Evolutionary conservation across 192 early-diverging fungal species (phyloP).

Genomic region (Chytriomyces sp.): DNA sequence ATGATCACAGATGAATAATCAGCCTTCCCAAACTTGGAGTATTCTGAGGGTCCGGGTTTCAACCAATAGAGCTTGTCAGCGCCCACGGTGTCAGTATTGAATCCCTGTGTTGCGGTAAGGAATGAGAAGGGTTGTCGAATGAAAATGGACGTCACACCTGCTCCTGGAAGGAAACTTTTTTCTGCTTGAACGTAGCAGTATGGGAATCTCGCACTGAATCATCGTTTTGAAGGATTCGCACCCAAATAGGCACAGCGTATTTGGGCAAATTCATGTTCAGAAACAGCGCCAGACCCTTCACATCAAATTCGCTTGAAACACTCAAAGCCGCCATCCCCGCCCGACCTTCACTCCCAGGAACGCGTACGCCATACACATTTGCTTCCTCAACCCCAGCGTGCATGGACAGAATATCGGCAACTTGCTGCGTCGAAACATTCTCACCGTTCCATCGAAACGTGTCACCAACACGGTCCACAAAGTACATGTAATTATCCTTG

Average conservation of each 20-base stretch:
- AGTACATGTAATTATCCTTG: constrained; percentile 62
- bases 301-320: constrained; percentile 15
- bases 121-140: background rate
- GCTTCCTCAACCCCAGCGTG: constrained; percentile 57
- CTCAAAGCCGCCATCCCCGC: constrained; percentile 41
- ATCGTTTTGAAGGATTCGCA: constrained; percentile 15
- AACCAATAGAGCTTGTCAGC: background rate
- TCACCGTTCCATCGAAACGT: constrained; percentile 71
- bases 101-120: background rate
- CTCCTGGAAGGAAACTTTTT: constrained; percentile 9
- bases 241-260: constrained; percentile 35
- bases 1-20: background rate
- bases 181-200: constrained; percentile 32
- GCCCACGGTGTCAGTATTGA: background rate
- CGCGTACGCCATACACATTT: constrained; percentile 34
- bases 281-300: constrained; percentile 5
- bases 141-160: background rate
- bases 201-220: constrained; percentile 7
- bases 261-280: constrained; percentile 20
- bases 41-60: background rate
- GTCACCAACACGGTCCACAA: constrained; percentile 73
- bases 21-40: background rate
- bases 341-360: constrained; percentile 38
- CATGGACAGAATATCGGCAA: constrained; percentile 58
- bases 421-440: constrained; percentile 62